Base-by-base conservation (phyloP, 2,329 filamentous ascomycete genomes). In the Fusarium sp. region DNA sequence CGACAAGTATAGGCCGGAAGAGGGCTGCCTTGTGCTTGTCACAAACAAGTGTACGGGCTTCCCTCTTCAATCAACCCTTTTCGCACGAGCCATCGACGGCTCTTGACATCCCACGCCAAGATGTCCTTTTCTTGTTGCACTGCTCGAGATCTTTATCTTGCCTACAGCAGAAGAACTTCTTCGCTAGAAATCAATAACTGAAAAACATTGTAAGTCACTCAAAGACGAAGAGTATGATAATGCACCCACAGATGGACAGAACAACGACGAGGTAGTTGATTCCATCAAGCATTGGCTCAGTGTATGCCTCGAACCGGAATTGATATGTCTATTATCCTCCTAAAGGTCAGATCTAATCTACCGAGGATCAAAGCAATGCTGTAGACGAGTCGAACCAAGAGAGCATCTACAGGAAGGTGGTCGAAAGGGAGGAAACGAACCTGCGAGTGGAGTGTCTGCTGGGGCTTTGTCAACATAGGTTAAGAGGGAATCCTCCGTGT, bases 151-250 rank as follows among this genome's bases (percentile, higher is more conserved):
- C 12, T 30, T 30, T 12, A 30, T 30, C 28, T 13, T 30, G 28
- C 28, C 28, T 1, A 81, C 86, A 14, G 84, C 87, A 4, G 79
- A 83, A 1, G 75, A 85, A 2, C 84, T 97, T 4, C 75, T 82
- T 10, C 75, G 84, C 1, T 76, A 87, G 28, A 85, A 82, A 0
- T 71, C 94, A 2, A 85, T 97, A 52, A 90, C 85, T 0, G 69
- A 86, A 39, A 79, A 81, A 0, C 94, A 97, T 75, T 83, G 85
- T 18, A 79, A 88, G 0, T 92, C 89, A 1, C 80, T 75, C 6
- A 49, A 59, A 4, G 66, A 74, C 14, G 58, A 70, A 7, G 72
- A 75, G 6, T 75, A 71, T 69, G 74, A 75, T 12, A 62, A 52
- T 6, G 59, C 58, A 7, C 25, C 45, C 6, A 21, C 56, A 16